A percentile compares a stretch with the other conserved stretches of the same genome.
Conservation (phyloP, 179 eudicot genomes). For the Pouteria campechiana region DNA sequence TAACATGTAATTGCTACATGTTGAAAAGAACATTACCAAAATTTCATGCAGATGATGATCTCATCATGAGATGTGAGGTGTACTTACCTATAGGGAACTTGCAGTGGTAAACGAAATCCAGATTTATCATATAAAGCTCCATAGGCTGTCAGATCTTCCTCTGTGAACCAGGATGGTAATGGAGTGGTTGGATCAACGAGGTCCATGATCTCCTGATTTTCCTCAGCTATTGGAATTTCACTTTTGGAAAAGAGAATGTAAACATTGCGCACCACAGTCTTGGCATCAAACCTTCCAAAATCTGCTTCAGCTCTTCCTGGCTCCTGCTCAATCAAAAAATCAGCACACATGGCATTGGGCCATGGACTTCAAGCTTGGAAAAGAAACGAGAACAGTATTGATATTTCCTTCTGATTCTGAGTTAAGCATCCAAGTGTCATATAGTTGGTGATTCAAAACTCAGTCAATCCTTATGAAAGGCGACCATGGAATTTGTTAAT, state of each 20-base stretch:
- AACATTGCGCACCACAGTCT: conserved; percentile 15
- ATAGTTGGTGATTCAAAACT: too few species aligned
- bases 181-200: conserved; percentile 17
- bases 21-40: too few species aligned
- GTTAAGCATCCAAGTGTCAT: too few species aligned
- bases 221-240: conserved; percentile 15
- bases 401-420: too few species aligned
- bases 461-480: too few species aligned
- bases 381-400: background rate
- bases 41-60: too few species aligned
- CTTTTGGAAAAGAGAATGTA: conserved; percentile 19
- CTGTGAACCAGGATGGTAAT: conserved; percentile 20
- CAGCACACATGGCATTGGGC: background rate
- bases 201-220: conserved; percentile 25
- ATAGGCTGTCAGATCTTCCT: conserved; percentile 18
- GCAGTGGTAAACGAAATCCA: conserved; percentile 12
- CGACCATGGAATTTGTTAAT: too few species aligned
- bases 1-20: too few species aligned
- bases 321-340: conserved; percentile 4
- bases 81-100: conserved; percentile 25
- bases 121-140: conserved; percentile 18
- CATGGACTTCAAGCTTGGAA: background rate
- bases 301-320: conserved; percentile 28
- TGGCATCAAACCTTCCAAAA: conserved; percentile 14
- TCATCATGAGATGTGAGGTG: background rate